phyloP scores from a whole-genome alignment of 1,284 basidiomycete species.

The Trametes polyzona region DNA sequence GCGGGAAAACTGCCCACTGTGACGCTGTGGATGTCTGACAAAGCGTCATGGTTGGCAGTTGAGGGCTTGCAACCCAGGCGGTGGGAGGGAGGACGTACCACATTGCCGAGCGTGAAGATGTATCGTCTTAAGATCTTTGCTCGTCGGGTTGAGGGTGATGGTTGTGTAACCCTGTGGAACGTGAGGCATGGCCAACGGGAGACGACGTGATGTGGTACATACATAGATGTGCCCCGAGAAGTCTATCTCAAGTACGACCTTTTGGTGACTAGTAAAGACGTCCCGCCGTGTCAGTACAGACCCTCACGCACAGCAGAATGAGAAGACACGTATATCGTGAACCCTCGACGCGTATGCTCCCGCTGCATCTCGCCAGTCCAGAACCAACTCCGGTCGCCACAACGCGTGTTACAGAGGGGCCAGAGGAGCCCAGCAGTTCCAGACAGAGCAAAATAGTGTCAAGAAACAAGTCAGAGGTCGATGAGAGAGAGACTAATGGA shows the following conservation, averaged over 20 bases:
- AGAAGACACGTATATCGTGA: conserved; percentile 79
- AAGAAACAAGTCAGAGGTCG: not conserved
- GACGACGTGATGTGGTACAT: conserved; percentile 28
- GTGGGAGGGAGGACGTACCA: conserved; percentile 51
- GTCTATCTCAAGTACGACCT: conserved; percentile 88
- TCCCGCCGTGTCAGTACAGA: conserved; percentile 50
- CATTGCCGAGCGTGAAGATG: conserved; percentile 88
- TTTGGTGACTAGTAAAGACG: conserved; percentile 88
- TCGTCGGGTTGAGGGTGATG: conserved; percentile 82
- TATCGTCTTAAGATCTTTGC: conserved; percentile 75
- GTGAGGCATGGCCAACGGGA: conserved; percentile 7
- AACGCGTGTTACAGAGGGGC: conserved; percentile 10
- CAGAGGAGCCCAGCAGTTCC: not conserved
- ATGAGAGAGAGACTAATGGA: conserved; percentile 2
- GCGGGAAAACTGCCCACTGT: conserved; percentile 69
- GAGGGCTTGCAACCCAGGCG: conserved; percentile 1
- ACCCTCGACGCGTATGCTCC: conserved; percentile 77
- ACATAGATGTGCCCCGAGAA: conserved; percentile 83
- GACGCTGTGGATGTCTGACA: conserved; percentile 73
- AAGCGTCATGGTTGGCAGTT: conserved; percentile 14
- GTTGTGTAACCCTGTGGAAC: conserved; percentile 83
- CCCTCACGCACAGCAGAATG: conserved; percentile 23
- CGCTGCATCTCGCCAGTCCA: conserved; percentile 55
- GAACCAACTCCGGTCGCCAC: conserved; percentile 16
- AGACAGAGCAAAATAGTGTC: not conserved